These are phyloP conservation scores for Sporisorium scitamineum DNA, from an alignment of 1,284 basidiomycete species.

Conservation along the genomic window DNA sequence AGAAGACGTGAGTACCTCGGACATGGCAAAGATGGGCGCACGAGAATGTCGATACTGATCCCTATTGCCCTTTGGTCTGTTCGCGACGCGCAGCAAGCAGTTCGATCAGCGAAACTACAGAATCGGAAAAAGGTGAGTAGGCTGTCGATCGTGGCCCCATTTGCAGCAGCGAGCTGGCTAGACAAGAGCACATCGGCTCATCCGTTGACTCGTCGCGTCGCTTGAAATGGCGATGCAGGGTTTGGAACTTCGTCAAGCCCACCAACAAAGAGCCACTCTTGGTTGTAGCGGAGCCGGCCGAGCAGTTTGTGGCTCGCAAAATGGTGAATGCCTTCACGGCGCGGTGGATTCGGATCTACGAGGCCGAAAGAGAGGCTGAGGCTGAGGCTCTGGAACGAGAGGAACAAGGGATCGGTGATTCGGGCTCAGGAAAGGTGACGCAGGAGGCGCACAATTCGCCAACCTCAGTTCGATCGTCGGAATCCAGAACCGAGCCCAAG, in stretches of 20 bases:
- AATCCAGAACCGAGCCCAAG: too few relatives aligned
- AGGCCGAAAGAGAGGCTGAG: constrained; percentile 6
- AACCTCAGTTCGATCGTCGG: background rate
- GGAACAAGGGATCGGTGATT: background rate
- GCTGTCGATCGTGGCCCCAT: too few relatives aligned
- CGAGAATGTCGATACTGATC: background rate
- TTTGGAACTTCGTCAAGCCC: constrained; percentile 10
- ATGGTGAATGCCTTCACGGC: constrained; percentile 25
- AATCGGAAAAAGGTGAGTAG: background rate
- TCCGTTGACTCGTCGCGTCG: background rate
- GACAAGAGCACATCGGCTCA: background rate
- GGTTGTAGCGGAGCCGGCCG: constrained; percentile 1
- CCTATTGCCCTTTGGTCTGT: background rate
- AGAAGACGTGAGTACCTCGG: background rate
- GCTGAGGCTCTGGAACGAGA: background rate
- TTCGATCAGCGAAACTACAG: background rate
- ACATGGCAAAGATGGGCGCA: background rate
- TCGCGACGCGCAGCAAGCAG: background rate
- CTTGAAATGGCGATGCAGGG: background rate
- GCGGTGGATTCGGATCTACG: background rate
- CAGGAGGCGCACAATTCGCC: too few relatives aligned
- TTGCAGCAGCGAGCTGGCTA: too few relatives aligned
- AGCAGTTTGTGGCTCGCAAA: constrained; percentile 26
- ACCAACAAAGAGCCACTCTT: background rate
- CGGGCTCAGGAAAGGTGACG: background rate